Evolutionary conservation across 805 yeast genomes (phyloP).

Genomic region (Spathaspora girioi): DNA sequence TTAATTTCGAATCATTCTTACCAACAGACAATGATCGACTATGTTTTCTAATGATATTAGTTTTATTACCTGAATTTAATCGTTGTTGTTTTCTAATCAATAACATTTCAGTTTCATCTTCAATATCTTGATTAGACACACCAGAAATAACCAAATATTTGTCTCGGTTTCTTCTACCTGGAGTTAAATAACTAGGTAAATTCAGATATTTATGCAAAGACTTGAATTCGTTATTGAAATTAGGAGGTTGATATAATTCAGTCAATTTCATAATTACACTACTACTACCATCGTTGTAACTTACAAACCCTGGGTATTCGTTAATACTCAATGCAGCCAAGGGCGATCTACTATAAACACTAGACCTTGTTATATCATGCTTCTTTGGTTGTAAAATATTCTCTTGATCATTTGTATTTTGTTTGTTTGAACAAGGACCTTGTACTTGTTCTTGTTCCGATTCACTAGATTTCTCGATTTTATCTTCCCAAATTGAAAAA

Average conservation of each 20-base stretch:
- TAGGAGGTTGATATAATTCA: constrained; percentile 28
- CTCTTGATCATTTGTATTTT: constrained; percentile 36
- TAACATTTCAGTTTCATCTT: constrained; percentile 8
- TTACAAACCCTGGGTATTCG: constrained; percentile 27
- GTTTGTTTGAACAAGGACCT: constrained; percentile 13
- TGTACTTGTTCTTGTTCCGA: constrained; percentile 1
- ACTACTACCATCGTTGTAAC: constrained; percentile 4
- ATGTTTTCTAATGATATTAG: constrained; percentile 13
- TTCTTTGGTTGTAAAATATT: constrained; percentile 35
- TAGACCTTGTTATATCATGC: constrained; percentile 7
- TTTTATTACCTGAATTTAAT: not conserved
- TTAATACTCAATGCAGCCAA: constrained; percentile 25
- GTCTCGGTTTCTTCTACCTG: constrained; percentile 20
- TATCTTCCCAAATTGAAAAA: constrained; percentile 12
- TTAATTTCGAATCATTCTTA: constrained; percentile 31
- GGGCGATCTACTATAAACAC: constrained; percentile 22
- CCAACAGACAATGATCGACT: constrained; percentile 38
- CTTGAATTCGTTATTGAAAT: constrained; percentile 24
- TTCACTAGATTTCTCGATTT: not conserved
- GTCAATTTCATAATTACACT: constrained; percentile 17
- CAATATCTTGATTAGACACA: constrained; percentile 1
- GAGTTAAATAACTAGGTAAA: constrained; percentile 33
- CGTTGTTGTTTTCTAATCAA: constrained; percentile 4
- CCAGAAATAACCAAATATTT: constrained; percentile 4
- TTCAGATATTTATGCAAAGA: constrained; percentile 27